These are phyloP conservation scores for Sphaerulina vaccinii DNA, from an alignment of 2,329 filamentous ascomycete species.

Conservation along the genomic window DNA sequence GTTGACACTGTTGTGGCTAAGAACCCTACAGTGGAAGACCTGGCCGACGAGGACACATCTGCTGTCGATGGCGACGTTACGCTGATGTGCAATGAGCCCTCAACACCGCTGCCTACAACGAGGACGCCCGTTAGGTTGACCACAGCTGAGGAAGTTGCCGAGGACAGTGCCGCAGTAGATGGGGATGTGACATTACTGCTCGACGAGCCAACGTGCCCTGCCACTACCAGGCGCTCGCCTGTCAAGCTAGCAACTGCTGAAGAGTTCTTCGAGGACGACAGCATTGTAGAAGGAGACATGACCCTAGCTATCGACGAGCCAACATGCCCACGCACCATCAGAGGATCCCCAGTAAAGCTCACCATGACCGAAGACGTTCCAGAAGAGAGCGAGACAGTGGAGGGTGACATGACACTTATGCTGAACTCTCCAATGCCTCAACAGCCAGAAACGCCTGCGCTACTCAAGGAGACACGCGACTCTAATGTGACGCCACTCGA, in stretches of 20 bases:
- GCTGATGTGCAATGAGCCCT: conserved; percentile 5
- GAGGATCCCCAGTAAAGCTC: conserved; percentile 10
- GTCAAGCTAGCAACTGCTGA: conserved; percentile 14
- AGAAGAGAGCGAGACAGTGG: conserved; percentile 5
- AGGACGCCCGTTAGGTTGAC: conserved; percentile 11
- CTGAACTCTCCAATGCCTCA: conserved; percentile 5
- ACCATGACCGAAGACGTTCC: conserved; percentile 8
- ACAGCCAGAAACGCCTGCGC: not conserved
- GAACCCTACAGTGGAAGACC: conserved; percentile 6
- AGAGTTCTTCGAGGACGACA: conserved; percentile 6
- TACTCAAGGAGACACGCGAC: not conserved
- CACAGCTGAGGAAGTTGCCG: conserved; percentile 10
- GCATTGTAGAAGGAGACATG: conserved; percentile 7
- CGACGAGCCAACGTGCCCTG: not conserved
- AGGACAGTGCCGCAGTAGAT: conserved; percentile 8
- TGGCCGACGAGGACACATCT: not conserved
- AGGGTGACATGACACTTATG: conserved; percentile 13
- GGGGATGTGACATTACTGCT: conserved; percentile 13
- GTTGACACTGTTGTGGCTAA: not conserved
- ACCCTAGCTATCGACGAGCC: conserved; percentile 8
- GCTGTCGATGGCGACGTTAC: conserved; percentile 33
- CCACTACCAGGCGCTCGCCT: conserved; percentile 1
- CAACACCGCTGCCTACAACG: not conserved
- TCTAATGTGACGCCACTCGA: conserved; percentile 15
- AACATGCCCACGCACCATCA: conserved; percentile 5